phyloP scores from a whole-genome alignment of 2,329 filamentous ascomycete species.

The Talaromyces sp. region DNA sequence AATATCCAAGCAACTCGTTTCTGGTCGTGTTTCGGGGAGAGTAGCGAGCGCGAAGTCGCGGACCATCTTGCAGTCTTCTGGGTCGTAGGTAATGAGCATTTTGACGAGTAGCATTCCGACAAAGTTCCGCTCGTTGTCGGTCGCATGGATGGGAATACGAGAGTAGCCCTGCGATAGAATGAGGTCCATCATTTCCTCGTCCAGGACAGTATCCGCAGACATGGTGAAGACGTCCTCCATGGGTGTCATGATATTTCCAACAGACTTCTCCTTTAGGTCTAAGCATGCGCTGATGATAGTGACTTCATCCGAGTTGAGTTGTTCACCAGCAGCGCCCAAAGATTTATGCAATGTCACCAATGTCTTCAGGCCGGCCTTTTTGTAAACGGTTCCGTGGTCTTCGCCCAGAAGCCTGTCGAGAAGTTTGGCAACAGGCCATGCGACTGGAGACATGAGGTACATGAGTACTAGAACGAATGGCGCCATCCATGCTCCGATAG shows the following conservation, averaged over 20 bases:
- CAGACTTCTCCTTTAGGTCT: conserved; percentile 92
- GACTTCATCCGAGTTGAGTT: conserved; percentile 94
- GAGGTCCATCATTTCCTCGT: conserved; percentile 90
- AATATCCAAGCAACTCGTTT: conserved; percentile 96
- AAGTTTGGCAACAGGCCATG: conserved; percentile 93
- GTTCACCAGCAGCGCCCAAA: conserved; percentile 77
- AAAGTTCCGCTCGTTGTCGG: conserved; percentile 81
- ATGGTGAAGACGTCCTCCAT: conserved; percentile 97
- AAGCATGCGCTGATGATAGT: conserved; percentile 97
- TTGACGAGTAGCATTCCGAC: conserved; percentile 98
- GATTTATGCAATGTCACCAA: conserved; percentile 93
- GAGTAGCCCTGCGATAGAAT: conserved; percentile 95
- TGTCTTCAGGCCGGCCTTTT: conserved; percentile 96
- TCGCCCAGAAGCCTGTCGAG: conserved; percentile 90
- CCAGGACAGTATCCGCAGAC: conserved; percentile 89
- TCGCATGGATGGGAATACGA: conserved; percentile 87
- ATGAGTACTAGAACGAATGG: conserved; percentile 83
- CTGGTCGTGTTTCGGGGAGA: conserved; percentile 87
- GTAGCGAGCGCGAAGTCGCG: conserved; percentile 90
- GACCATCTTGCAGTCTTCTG: conserved; percentile 83
- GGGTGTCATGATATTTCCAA: conserved; percentile 95
- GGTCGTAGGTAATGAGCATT: conserved; percentile 97
- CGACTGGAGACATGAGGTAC: conserved; percentile 85
- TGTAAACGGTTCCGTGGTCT: conserved; percentile 95
- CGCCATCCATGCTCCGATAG: conserved; percentile 91